phyloP scores from a whole-genome alignment of 2,329 filamentous ascomycete genomes.

The Paecilomyces fulvus region DNA sequence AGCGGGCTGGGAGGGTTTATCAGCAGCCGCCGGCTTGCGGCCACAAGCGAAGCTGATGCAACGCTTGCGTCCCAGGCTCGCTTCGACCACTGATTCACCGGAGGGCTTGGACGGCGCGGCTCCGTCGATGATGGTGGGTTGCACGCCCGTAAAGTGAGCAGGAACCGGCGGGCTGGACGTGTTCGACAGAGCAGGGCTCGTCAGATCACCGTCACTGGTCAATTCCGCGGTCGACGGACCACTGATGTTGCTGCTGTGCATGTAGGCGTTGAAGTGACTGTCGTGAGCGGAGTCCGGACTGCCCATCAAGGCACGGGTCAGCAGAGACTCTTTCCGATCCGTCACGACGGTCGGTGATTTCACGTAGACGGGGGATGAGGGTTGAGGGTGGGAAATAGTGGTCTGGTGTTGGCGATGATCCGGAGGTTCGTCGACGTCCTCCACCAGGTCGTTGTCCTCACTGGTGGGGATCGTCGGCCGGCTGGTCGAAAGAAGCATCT shows the following conservation, averaged over 20 bases:
- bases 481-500: conserved; percentile 37
- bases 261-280: conserved; percentile 40
- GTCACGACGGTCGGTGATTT: conserved; percentile 41
- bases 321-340: conserved; percentile 65
- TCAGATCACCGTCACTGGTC: conserved; percentile 88
- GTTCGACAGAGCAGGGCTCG: conserved; percentile 78
- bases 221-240: conserved; percentile 77
- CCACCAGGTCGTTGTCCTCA: conserved; percentile 55
- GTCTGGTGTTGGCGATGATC: conserved; percentile 41
- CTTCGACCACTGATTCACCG: conserved; percentile 51
- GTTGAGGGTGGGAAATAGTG: conserved; percentile 18
- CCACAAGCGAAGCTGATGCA: conserved; percentile 90
- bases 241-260: conserved; percentile 72
- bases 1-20: conserved; percentile 45
- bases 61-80: conserved; percentile 65
- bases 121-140: conserved; percentile 6
- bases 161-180: conserved; percentile 81
- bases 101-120: conserved; percentile 14
- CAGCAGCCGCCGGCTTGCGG: conserved; percentile 47
- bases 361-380: conserved; percentile 30
- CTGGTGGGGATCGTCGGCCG: conserved; percentile 27
- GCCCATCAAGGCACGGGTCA: conserved; percentile 74
- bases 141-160: conserved; percentile 23
- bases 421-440: conserved; percentile 83
- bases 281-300: conserved; percentile 45